These are phyloP conservation scores for Dioszegia hungarica DNA, from an alignment of 768 basidiomycete genomes.

Conservation along the genomic window DNA sequence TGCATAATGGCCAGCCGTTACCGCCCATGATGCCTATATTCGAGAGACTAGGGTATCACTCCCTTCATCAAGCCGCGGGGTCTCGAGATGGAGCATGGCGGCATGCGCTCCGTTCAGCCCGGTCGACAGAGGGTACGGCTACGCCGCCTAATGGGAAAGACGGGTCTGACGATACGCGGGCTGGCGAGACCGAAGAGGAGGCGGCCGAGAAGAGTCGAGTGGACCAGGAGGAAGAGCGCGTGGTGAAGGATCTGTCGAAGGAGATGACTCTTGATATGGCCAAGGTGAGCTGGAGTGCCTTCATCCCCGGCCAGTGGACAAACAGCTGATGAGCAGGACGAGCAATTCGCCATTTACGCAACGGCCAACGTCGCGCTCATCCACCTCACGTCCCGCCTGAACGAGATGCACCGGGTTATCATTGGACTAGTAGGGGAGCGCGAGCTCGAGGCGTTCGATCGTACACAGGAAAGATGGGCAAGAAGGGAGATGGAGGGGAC, in stretches of 20 bases:
- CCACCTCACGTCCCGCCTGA: constrained; percentile 25
- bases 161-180: neutral
- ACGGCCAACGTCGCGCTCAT: constrained; percentile 40
- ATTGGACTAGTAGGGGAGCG: constrained; percentile 37
- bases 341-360: constrained; percentile 42
- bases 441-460: constrained; percentile 33
- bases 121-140: no score
- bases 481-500: neutral
- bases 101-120: neutral
- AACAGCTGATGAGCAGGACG: constrained; percentile 23
- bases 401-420: constrained; percentile 35
- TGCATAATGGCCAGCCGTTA: constrained; percentile 30
- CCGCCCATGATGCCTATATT: constrained; percentile 40
- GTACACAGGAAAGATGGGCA: constrained; percentile 17
- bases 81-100: neutral
- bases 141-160: neutral
- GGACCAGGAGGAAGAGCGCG: neutral
- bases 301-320: neutral
- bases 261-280: constrained; percentile 1
- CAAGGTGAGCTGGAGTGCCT: neutral
- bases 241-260: neutral
- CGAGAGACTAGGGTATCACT: constrained; percentile 38
- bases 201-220: neutral
- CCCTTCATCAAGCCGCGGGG: neutral
- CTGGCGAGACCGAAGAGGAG: neutral